Conservation (phyloP, 179 eudicot genomes). For the Vitellaria paradoxa region DNA sequence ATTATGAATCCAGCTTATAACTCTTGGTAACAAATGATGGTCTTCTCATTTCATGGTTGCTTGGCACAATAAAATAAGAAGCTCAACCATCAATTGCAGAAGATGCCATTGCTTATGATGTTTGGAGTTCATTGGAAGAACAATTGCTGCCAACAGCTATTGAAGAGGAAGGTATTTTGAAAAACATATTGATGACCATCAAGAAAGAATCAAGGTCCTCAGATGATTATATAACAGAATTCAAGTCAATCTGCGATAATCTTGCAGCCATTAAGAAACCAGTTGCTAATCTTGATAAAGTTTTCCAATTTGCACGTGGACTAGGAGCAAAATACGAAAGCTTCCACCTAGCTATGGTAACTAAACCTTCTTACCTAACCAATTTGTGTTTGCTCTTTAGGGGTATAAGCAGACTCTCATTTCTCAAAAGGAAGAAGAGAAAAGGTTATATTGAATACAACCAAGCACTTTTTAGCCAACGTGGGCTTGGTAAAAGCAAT, state of each 20-base stretch:
- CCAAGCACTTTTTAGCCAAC: background rate
- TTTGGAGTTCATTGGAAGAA: conserved; percentile 2
- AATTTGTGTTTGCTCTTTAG: conserved; percentile 6
- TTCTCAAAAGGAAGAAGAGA: background rate
- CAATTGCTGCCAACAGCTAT: conserved; percentile 1
- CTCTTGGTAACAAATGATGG: conserved; percentile 8
- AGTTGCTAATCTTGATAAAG: conserved; percentile 2
- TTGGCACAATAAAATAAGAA: conserved; percentile 12
- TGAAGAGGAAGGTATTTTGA: background rate
- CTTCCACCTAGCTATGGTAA: background rate
- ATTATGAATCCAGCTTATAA: background rate
- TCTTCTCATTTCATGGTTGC: conserved; percentile 11
- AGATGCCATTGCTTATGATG: background rate
- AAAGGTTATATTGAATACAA: background rate
- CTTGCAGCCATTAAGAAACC: conserved; percentile 7
- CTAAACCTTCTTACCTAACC: conserved; percentile 10
- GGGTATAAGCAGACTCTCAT: background rate
- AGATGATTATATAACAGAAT: background rate
- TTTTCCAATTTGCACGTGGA: conserved; percentile 11
- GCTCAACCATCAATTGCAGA: background rate
- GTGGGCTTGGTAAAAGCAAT: background rate
- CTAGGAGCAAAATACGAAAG: background rate
- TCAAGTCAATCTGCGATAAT: conserved; percentile 10
- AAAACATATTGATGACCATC: background rate
- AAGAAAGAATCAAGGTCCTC: background rate